Evolutionary conservation across 495 filamentous ascomycete species (phyloP).

Genomic region (Hypoxylon lienhwacheense): DNA sequence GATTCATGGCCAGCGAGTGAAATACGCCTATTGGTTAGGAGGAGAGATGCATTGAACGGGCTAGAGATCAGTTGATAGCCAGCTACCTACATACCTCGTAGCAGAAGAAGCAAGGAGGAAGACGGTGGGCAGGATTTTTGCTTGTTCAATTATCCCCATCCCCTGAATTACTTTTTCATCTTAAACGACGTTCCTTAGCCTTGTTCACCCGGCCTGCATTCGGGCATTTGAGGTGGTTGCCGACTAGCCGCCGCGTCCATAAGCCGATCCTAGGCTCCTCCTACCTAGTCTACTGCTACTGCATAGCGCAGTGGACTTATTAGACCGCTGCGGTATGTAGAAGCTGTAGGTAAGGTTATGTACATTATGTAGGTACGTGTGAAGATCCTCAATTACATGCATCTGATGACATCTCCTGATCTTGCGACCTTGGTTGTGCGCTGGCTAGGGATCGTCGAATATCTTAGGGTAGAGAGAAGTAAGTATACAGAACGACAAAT

Average conservation of each 20-base stretch:
- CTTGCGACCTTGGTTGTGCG: slow-evolving; percentile 17
- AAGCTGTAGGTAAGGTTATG: too few relatives aligned
- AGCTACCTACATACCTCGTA: background rate
- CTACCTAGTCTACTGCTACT: too few relatives aligned
- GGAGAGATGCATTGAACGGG: too few relatives aligned
- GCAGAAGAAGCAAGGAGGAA: too few relatives aligned
- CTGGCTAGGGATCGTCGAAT: slow-evolving; percentile 22
- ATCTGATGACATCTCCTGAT: slow-evolving; percentile 35
- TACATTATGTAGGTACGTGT: too few relatives aligned
- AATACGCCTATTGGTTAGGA: background rate
- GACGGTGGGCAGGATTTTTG: too few relatives aligned
- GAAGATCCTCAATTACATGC: too few relatives aligned
- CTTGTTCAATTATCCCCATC: slow-evolving; percentile 7
- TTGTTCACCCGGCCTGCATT: slow-evolving; percentile 20
- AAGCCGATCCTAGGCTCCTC: slow-evolving; percentile 15
- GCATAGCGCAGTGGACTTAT: slow-evolving; percentile 9
- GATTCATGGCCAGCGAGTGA: slow-evolving; percentile 6
- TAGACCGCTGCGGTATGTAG: background rate
- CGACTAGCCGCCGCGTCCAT: slow-evolving; percentile 23
- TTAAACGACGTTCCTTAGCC: background rate
- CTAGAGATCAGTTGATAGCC: slow-evolving; percentile 6
- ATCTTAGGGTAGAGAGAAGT: too few relatives aligned
- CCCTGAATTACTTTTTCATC: slow-evolving; percentile 14
- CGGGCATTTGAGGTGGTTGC: slow-evolving; percentile 28
- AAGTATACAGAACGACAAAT: too few relatives aligned